These are phyloP conservation scores for Penicillium janthinellum DNA, from an alignment of 2,329 filamentous ascomycete species.

Conservation along the genomic window DNA sequence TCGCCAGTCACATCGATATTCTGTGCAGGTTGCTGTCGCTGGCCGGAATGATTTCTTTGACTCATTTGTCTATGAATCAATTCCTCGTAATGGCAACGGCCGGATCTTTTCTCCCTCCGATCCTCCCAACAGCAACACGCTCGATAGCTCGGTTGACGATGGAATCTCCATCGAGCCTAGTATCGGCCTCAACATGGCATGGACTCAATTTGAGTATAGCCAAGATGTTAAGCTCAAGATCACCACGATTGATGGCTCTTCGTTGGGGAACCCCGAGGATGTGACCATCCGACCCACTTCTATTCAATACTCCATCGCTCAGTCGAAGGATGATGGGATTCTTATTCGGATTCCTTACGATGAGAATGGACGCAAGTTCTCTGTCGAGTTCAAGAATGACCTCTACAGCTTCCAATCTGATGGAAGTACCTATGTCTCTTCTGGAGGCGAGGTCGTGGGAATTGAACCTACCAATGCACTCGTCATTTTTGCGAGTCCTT, in stretches of 20 bases:
- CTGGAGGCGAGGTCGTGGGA: neutral
- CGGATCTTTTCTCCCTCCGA: neutral
- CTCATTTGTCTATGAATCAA: neutral
- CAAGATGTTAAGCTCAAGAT: neutral
- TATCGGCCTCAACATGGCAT: neutral
- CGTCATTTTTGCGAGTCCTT: neutral
- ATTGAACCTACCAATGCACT: neutral
- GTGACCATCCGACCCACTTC: neutral
- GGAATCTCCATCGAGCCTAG: neutral
- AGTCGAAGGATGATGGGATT: neutral
- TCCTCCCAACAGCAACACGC: neutral
- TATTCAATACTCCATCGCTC: neutral
- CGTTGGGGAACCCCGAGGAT: neutral
- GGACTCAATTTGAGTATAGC: neutral
- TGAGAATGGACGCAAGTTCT: neutral
- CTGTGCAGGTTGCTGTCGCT: neutral
- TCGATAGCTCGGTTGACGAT: neutral
- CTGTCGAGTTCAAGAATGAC: neutral
- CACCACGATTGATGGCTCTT: neutral
- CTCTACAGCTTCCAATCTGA: neutral
- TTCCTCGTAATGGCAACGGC: neutral
- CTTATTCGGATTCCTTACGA: neutral
- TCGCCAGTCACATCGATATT: neutral
- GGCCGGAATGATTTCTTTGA: neutral
- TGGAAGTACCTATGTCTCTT: neutral